Conservation (phyloP, 2,329 filamentous ascomycete species). For the Colletotrichum sp. region DNA sequence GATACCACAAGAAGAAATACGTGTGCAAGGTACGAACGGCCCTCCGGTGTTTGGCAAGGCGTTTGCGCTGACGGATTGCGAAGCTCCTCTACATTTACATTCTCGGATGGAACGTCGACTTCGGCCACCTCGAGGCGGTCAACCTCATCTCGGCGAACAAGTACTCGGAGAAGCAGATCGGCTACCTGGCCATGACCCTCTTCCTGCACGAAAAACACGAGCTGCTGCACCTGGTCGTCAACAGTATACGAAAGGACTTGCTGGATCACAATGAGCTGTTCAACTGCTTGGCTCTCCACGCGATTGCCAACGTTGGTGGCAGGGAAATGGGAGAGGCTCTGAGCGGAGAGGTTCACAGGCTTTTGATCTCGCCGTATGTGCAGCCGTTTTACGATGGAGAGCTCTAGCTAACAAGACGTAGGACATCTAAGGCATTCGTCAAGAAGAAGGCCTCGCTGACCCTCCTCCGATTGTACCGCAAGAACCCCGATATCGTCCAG, state of each 20-base stretch:
- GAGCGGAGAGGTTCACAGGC: slow-evolving; percentile 87
- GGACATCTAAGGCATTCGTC: slow-evolving; percentile 89
- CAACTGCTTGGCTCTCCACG: slow-evolving; percentile 95
- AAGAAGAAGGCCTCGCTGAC: slow-evolving; percentile 99
- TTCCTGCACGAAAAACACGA: slow-evolving; percentile 98
- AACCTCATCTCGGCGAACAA: slow-evolving; percentile 96
- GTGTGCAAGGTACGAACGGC: slow-evolving; percentile 80
- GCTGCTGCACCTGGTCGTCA: slow-evolving; percentile 92
- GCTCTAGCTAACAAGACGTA: slow-evolving; percentile 21
- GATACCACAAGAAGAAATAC: slow-evolving; percentile 99
- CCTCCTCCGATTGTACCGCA: slow-evolving; percentile 90
- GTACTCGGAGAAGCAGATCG: slow-evolving; percentile 99
- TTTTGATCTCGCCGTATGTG: slow-evolving; percentile 91
- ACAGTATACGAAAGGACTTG: slow-evolving; percentile 96
- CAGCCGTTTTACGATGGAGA: background rate
- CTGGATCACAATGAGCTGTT: slow-evolving; percentile 95
- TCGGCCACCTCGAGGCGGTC: slow-evolving; percentile 96
- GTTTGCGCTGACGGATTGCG: slow-evolving; percentile 25
- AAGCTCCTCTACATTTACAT: slow-evolving; percentile 98
- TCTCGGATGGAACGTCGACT: slow-evolving; percentile 98
- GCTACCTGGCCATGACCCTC: slow-evolving; percentile 94
- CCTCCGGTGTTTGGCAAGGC: background rate
- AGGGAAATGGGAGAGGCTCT: slow-evolving; percentile 97
- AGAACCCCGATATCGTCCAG: slow-evolving; percentile 91
- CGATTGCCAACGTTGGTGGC: slow-evolving; percentile 96